Evolutionary conservation across 192 early-diverging fungal species (phyloP).

Genomic region (Geranomyces variabilis): DNA sequence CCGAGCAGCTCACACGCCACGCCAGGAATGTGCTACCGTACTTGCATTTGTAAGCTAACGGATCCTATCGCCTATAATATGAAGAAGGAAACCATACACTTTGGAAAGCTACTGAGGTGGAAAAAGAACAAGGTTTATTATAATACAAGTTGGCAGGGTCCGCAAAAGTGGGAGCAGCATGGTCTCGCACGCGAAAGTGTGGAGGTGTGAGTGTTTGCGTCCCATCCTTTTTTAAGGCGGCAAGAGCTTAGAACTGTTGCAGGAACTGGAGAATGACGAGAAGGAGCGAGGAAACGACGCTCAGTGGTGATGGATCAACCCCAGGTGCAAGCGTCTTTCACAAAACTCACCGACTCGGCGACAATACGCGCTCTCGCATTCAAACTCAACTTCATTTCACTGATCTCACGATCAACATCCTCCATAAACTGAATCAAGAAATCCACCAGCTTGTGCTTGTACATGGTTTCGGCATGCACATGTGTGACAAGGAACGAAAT

Average conservation of each 20-base stretch:
- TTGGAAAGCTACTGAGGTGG: too few species aligned
- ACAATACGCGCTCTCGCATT: constrained; percentile 91
- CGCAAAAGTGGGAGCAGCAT: too few species aligned
- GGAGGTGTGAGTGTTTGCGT: too few species aligned
- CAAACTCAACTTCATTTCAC: constrained; percentile 95
- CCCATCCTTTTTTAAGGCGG: too few species aligned
- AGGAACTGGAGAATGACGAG: background rate
- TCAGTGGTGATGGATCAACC: background rate
- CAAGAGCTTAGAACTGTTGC: constrained; percentile 6
- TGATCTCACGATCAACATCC: constrained; percentile 98
- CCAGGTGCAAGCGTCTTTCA: background rate
- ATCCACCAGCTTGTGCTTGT: constrained; percentile 98
- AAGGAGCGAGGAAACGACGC: background rate
- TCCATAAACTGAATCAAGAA: constrained; percentile 99
- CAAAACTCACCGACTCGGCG: constrained; percentile 73
- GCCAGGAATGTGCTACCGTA: too few species aligned
- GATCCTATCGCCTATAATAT: too few species aligned
- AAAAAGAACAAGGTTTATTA: too few species aligned
- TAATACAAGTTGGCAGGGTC: too few species aligned
- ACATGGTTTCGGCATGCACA: constrained; percentile 97
- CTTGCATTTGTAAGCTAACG: too few species aligned
- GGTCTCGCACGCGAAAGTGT: too few species aligned
- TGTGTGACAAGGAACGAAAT: constrained; percentile 97
- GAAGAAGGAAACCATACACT: too few species aligned
- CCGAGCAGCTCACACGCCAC: too few species aligned